Evolutionary conservation across 2,329 filamentous ascomycete species (phyloP), one percentile per base, ranked within the genome.

Genomic region (Penicillium rolfsii): DNA sequence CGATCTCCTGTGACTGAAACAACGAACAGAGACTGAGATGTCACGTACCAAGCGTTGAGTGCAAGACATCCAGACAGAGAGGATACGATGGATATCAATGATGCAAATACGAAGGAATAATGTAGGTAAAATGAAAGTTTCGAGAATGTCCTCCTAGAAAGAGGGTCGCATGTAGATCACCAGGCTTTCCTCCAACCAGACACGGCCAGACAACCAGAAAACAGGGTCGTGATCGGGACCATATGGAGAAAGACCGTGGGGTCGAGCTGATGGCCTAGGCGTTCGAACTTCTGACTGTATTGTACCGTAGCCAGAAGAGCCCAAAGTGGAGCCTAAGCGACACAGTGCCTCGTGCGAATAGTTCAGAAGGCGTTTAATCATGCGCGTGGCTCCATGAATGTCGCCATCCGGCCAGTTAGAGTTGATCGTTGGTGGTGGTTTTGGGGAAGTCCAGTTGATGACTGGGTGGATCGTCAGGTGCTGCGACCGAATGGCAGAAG

Each of bases 141-240:
- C 45, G 43, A 46, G 24, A 48, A 48, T 5, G 11, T n/a, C 35
- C 16, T 19, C 5, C 8, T 33, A 9, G 28, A 28, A 30, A 33
- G 40, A 55, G 40, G 53, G 41, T 55, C 53, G 41, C n/a, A 26
- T 55, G 52, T 55, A 46, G 53, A 55, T 46, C 43, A 6, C n/a
- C 41, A 30, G 33, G 22, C 19, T 2, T 36, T 16, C 36, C 52
- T 43, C 52, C 52, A 41, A 54, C 40, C 52, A 41, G 52, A 41
- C n/a, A 6, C 28, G 6, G 46, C 28, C 46, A 35, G 30, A 35
- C 30, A 12, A 33, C 19, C 9, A 22, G 30, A 33, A 49, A 52
- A 24, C 33, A 22, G 30, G 35, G 49, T 26, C 19, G 33, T 19
- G 53, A 55, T 55, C 53, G 53, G 24, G 19, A 22, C 41, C 53